Evolutionary conservation across 257 asterid genomes (phyloP), one percentile per base, ranked within the genome.

Genomic region (Nicotiana benthamiana): DNA sequence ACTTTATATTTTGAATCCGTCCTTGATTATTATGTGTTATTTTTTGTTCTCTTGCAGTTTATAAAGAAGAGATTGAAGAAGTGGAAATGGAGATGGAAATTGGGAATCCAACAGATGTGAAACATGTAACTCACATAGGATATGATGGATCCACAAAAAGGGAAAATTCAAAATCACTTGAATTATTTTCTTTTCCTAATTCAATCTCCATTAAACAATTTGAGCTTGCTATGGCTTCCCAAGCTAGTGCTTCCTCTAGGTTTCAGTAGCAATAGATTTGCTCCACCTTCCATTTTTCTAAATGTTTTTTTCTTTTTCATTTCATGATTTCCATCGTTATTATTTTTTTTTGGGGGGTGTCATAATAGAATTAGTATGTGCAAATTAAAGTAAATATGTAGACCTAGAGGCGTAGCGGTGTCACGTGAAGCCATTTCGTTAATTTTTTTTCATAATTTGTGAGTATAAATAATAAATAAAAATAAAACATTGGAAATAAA

Each of bases 191-290:
- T 54, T 75, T 87, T 32, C 90, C 97, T 77, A 40, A 8, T 40
- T 86, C 90, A 0, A 82, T 92, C 64, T 87, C 96, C 54, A 32
- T 87, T 57, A 82, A 82, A 65, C 89, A 93, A 56, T 90, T 91
- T 60, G 90, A 93, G 59, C 81, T 87, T 59, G 91, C 96, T 26
- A 83, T 92, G 97, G 82, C 86, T 61, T 86, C 90, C 26, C 96
- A 91, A 87, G 83, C 94, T 77, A 66, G 22, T 34, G 62, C 40
- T 12, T 43, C 77, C 59, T 70, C 77, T 70, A 70, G 77, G 59
- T 70, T 70, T 70, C 22, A 43, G 40, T 70, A 12, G 13, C 57
- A 22, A 22, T 54, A 10, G 10, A 5, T 40, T 70, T 34, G 3
- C 7, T 10, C 12, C 2, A 9, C 6, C 67, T 63, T 66, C 12